Evolutionary conservation across 495 filamentous ascomycete genomes (phyloP).

Genomic region (Tuber melanosporum): DNA sequence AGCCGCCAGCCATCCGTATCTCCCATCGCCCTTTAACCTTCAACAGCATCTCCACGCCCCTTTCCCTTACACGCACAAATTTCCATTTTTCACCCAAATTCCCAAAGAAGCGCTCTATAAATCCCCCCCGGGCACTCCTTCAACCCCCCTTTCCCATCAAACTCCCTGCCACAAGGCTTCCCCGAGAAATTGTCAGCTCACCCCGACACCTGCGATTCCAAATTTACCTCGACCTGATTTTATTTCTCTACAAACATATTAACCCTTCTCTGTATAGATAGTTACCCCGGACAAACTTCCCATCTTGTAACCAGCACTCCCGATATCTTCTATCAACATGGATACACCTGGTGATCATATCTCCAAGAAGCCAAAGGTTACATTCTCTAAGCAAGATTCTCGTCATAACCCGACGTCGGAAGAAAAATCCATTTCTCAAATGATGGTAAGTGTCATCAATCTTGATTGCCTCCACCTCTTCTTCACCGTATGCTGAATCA

Average conservation of each 20-base stretch:
- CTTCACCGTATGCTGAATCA: not conserved
- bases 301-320: too few relatives aligned
- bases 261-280: not conserved
- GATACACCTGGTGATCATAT: not conserved
- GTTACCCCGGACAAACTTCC: not conserved
- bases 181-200: not conserved
- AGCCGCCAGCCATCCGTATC: not conserved
- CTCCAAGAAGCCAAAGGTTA: slow-evolving; percentile 3
- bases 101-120: not conserved
- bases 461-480: not conserved
- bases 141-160: not conserved
- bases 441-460: slow-evolving; percentile 27
- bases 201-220: not conserved
- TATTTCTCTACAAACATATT: not conserved
- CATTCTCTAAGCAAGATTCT: slow-evolving; percentile 32
- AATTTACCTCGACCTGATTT: not conserved
- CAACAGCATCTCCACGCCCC: not conserved
- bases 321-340: not conserved
- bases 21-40: not conserved
- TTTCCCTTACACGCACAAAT: not conserved
- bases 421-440: slow-evolving; percentile 26
- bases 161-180: not conserved
- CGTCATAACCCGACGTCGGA: slow-evolving; percentile 10
- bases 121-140: not conserved
- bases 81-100: not conserved